Evolutionary conservation across 2,329 filamentous ascomycete species (phyloP), one percentile per base, ranked within the genome.

Genomic region (Zarea fungicola): DNA sequence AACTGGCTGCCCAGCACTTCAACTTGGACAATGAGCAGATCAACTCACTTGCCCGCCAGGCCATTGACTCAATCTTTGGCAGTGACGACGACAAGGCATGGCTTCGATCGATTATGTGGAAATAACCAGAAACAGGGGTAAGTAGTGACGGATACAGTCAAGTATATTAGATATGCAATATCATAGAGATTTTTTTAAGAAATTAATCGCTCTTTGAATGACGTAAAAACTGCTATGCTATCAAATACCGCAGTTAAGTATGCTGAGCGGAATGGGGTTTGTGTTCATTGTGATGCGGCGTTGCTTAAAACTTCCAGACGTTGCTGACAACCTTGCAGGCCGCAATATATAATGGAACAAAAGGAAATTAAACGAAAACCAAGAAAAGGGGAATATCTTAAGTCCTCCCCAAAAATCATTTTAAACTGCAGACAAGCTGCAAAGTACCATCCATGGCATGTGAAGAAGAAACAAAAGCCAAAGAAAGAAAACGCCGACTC

Each of bases 1-100:
- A 74, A 7, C 76, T 93, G 3, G 85, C 86, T 4, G 82, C 85
- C 1, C 65, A 83, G 55, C 81, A 91, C 60, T 93, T 93, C 58
- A 62, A 66, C 0, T 71, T 93, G 6, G 61, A 59, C 11, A 62
- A 61, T 3, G 50, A 59, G 5, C 70, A 75, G 14, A 68, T 78
- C 1, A 71, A 80, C 48, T 62, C 63, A 0, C 65, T 92, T 18
- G 81, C 79, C n/a, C 74, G 76, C 42, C 76, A 78, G 52, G 77
- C 77, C 1, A 75, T 87, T 4, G 74, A 81, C 16, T 73, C 76
- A 2, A 87, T 89, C 23, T 92, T 93, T 57, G 80, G 76, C 1
- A 77, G 75, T 0, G 71, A 82, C 3, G 66, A 72, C 13, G 84
- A 89, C 58, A 86, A 83, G 61, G 58, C 67, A 36, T 71, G 80